Percentiles rank a stretch among this genome's conserved stretches.
These are phyloP conservation scores for Wickerhamiella sergipiensis DNA, from an alignment of 805 yeast genomes.

Conservation along the genomic window DNA sequence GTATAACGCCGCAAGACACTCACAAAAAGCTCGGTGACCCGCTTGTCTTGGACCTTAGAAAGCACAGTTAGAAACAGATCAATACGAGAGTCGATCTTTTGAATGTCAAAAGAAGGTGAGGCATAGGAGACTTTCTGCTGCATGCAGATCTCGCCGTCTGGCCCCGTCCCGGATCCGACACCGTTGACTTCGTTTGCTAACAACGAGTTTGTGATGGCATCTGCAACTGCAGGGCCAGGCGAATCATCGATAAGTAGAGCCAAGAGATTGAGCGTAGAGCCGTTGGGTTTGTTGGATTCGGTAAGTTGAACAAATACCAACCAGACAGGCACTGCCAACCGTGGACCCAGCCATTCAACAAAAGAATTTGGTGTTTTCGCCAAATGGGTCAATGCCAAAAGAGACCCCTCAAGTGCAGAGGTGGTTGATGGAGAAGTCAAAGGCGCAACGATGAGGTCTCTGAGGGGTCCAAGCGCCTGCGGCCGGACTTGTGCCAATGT, in stretches of 20 bases:
- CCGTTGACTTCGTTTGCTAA: slow-evolving; percentile 30
- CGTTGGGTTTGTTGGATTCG: slow-evolving; percentile 12
- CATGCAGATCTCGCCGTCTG: not conserved
- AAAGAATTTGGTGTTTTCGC: slow-evolving; percentile 3
- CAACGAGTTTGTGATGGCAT: slow-evolving; percentile 26
- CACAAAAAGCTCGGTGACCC: slow-evolving; percentile 35
- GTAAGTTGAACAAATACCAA: slow-evolving; percentile 11
- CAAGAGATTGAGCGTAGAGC: slow-evolving; percentile 6
- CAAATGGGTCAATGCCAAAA: slow-evolving; percentile 10
- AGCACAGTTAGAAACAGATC: slow-evolving; percentile 33
- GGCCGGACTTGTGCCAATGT: slow-evolving; percentile 7
- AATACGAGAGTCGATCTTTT: slow-evolving; percentile 32
- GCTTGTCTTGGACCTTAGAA: slow-evolving; percentile 34
- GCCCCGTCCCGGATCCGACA: not conserved
- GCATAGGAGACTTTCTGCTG: not conserved
- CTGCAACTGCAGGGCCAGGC: slow-evolving; percentile 1
- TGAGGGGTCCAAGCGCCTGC: slow-evolving; percentile 9
- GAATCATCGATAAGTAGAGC: slow-evolving; percentile 4
- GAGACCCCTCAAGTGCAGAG: slow-evolving; percentile 1
- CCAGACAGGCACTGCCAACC: slow-evolving; percentile 15
- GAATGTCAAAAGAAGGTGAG: slow-evolving; percentile 18
- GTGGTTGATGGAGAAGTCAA: slow-evolving; percentile 1
- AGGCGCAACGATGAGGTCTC: slow-evolving; percentile 9
- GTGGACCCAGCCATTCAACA: slow-evolving; percentile 2
- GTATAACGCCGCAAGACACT: slow-evolving; percentile 36